Evolutionary conservation across 257 asterid species (phyloP).

Genomic region (Gentiana macrophylla): DNA sequence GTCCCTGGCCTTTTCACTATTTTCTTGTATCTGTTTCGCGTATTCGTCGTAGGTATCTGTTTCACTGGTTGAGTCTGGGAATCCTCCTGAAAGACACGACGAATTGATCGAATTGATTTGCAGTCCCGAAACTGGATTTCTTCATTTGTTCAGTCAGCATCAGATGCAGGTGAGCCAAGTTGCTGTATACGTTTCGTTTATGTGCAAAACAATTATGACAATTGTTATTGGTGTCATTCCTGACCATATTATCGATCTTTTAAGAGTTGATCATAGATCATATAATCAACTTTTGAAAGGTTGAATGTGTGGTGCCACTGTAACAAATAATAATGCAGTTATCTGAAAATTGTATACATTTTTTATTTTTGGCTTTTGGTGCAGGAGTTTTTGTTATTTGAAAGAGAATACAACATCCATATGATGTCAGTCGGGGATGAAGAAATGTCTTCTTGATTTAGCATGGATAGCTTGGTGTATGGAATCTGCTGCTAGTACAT

Average conservation of each 20-base stretch:
- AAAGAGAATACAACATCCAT: conserved; percentile 65
- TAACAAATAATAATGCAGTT: neutral
- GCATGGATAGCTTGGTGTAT: neutral
- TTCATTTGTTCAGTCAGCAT: conserved; percentile 80
- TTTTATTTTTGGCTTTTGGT: neutral
- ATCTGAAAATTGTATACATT: conserved; percentile 8
- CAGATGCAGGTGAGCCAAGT: conserved; percentile 68
- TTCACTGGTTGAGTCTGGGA: conserved; percentile 57
- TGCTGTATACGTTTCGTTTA: neutral
- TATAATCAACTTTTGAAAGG: no score
- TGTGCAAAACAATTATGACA: no score
- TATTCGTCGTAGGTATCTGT: conserved; percentile 57
- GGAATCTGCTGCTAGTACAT: no score
- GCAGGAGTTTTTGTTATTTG: conserved; percentile 78
- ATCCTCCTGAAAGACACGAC: conserved; percentile 56
- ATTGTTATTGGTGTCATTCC: no score
- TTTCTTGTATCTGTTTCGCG: conserved; percentile 4
- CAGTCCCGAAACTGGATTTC: conserved; percentile 59
- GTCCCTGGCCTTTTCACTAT: neutral
- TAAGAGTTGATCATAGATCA: no score
- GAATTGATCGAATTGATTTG: conserved; percentile 69
- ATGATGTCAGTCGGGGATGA: conserved; percentile 44
- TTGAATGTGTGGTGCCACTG: neutral
- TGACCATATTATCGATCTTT: no score
- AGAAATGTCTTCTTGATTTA: conserved; percentile 25